Conservation (phyloP, 2,329 filamentous ascomycete species). For the Stagonosporopsis tanaceti region DNA sequence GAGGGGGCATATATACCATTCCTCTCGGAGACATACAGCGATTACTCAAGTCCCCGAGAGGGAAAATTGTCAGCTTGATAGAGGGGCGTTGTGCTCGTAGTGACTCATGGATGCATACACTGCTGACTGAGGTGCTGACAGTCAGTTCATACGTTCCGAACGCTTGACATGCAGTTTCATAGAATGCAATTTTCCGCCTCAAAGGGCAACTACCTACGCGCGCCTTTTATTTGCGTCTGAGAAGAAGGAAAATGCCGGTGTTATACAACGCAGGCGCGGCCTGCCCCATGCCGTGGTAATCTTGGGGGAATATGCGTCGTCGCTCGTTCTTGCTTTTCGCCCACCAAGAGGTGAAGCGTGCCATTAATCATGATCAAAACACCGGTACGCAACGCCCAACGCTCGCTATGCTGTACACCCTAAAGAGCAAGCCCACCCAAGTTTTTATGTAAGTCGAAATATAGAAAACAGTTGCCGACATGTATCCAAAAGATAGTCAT, state of each 20-base stretch:
- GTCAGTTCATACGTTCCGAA: no score
- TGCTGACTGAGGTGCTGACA: no score
- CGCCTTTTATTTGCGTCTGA: neutral
- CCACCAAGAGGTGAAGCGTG: conserved; percentile 23
- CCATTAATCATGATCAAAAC: conserved; percentile 28
- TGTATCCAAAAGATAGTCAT: conserved; percentile 7
- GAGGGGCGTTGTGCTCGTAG: no score
- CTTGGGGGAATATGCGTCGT: conserved; percentile 41
- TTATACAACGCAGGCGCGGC: conserved; percentile 23
- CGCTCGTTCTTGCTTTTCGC: conserved; percentile 43
- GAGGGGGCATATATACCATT: neutral
- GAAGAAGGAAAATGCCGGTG: conserved; percentile 18
- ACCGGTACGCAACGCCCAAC: conserved; percentile 42
- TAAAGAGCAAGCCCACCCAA: conserved; percentile 31
- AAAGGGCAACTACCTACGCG: conserved; percentile 21
- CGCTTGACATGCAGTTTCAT: conserved; percentile 1
- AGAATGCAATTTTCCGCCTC: conserved; percentile 19
- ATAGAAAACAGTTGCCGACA: conserved; percentile 18
- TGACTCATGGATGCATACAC: no score
- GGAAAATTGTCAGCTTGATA: neutral
- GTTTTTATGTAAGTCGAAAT: conserved; percentile 23
- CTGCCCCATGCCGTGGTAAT: conserved; percentile 36
- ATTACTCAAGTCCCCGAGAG: conserved; percentile 7
- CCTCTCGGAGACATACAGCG: conserved; percentile 9
- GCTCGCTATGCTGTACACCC: conserved; percentile 49